These are phyloP conservation scores for Pseudogymnoascus sp. DNA, from an alignment of 2,329 filamentous ascomycete genomes.

Conservation along the genomic window DNA sequence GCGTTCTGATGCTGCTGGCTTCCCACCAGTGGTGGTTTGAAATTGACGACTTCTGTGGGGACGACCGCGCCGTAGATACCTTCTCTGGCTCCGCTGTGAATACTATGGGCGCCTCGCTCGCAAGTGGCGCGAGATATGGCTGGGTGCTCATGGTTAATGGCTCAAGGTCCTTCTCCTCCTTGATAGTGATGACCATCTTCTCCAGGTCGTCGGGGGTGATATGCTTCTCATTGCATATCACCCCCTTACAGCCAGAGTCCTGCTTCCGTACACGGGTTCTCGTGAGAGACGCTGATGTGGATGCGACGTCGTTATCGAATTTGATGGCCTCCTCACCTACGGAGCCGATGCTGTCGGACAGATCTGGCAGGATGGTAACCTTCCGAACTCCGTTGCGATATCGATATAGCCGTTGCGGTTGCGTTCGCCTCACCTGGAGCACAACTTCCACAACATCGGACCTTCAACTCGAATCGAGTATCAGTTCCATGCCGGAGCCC, in stretches of 20 bases:
- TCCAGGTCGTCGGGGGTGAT: slow-evolving; percentile 89
- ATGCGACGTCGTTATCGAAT: slow-evolving; percentile 35
- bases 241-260: slow-evolving; percentile 65
- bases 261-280: slow-evolving; percentile 62
- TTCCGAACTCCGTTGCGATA: slow-evolving; percentile 24
- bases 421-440: slow-evolving; percentile 50
- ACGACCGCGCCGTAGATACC: slow-evolving; percentile 40
- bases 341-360: slow-evolving; percentile 73
- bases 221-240: slow-evolving; percentile 73
- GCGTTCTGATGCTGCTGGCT: slow-evolving; percentile 27
- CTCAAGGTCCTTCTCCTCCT: slow-evolving; percentile 67
- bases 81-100: slow-evolving; percentile 44
- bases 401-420: slow-evolving; percentile 33
- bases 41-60: slow-evolving; percentile 6
- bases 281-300: slow-evolving; percentile 45
- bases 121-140: slow-evolving; percentile 38
- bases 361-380: slow-evolving; percentile 47
- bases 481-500: too few relatives aligned
- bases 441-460: slow-evolving; percentile 90
- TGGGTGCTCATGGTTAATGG: slow-evolving; percentile 38
- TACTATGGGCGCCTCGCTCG: slow-evolving; percentile 40
- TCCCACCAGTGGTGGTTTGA: neutral
- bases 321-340: slow-evolving; percentile 55
- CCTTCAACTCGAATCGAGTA: too few relatives aligned
- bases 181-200: slow-evolving; percentile 88